phyloP scores from a whole-genome alignment of 2,329 filamentous ascomycete genomes.

The Penicillium concentricum region DNA sequence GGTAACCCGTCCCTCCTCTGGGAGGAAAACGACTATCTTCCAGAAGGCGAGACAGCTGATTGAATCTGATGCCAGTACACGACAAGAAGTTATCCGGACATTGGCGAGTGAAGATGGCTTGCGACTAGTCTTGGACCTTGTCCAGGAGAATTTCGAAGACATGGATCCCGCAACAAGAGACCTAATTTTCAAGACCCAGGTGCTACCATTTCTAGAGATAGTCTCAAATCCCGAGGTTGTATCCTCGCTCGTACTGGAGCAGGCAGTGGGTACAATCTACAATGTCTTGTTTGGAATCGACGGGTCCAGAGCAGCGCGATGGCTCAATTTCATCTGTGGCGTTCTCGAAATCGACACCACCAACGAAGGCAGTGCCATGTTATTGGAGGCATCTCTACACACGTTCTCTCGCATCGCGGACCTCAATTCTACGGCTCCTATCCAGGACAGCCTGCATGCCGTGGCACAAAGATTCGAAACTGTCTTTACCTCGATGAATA shows the following conservation, averaged over 20 bases:
- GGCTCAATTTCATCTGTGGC: constrained; percentile 35
- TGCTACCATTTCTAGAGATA: constrained; percentile 44
- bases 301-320: constrained; percentile 36
- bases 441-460: constrained; percentile 24
- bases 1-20: neutral
- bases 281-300: constrained; percentile 45
- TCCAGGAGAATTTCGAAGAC: constrained; percentile 20
- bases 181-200: constrained; percentile 22
- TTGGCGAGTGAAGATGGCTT: constrained; percentile 33
- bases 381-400: constrained; percentile 22
- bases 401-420: constrained; percentile 35
- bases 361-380: neutral
- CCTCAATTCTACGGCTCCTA: constrained; percentile 39
- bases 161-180: constrained; percentile 17
- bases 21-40: constrained; percentile 22
- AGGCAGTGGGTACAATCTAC: constrained; percentile 45
- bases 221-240: constrained; percentile 44
- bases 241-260: constrained; percentile 44
- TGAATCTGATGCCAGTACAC: constrained; percentile 17
- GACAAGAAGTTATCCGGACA: constrained; percentile 30
- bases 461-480: constrained; percentile 18
- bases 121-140: constrained; percentile 28
- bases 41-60: constrained; percentile 25
- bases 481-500: constrained; percentile 13
- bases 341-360: constrained; percentile 14